Evolutionary conservation across 768 basidiomycete genomes (phyloP).

Genomic region (Russula virescens): DNA sequence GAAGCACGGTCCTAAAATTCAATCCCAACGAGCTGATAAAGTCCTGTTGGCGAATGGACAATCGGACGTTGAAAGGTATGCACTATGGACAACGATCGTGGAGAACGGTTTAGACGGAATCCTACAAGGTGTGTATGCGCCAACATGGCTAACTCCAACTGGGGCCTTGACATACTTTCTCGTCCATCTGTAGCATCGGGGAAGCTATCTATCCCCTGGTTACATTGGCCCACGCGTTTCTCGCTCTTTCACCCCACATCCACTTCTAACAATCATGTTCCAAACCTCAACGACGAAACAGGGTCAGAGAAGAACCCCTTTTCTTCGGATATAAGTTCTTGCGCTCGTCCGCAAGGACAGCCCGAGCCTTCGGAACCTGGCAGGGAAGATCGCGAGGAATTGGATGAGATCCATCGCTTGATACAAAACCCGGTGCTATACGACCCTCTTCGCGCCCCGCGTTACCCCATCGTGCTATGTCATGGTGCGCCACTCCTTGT

Average conservation of each 20-base stretch:
- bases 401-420: constrained; percentile 59
- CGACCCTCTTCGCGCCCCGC: constrained; percentile 71
- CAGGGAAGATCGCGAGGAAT: constrained; percentile 13
- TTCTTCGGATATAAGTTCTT: not conserved
- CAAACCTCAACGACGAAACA: not conserved
- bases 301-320: not conserved
- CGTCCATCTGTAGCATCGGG: not conserved
- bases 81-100: not conserved
- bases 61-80: not conserved
- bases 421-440: constrained; percentile 73
- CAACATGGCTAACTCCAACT: not conserved
- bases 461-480: constrained; percentile 91
- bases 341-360: not conserved
- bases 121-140: constrained; percentile 9
- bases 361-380: not conserved
- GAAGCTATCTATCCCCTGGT: constrained; percentile 3
- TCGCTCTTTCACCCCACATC: not conserved
- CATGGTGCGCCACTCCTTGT: constrained; percentile 54
- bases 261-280: not conserved
- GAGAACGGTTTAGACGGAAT: constrained; percentile 1
- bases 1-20: constrained; percentile 7
- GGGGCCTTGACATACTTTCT: not conserved
- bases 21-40: not conserved
- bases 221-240: constrained; percentile 13
- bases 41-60: not conserved